Conservation (phyloP, 1,139 yeast genomes). For the Kodamaea derodonti region DNA sequence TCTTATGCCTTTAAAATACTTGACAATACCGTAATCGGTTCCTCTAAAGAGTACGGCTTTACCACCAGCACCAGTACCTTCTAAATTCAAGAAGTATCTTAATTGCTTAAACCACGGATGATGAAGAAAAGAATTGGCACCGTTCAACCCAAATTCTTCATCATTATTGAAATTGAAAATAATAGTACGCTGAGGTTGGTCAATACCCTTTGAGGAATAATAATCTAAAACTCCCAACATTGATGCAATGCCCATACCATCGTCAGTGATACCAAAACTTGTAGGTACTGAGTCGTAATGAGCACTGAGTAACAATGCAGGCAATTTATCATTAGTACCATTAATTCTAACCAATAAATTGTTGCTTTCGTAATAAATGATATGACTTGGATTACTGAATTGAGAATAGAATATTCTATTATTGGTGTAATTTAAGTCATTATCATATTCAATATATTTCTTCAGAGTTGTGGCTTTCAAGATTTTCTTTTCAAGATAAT, state of each 20-base stretch:
- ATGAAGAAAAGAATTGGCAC: conserved; percentile 69
- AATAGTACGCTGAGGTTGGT: conserved; percentile 65
- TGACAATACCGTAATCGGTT: conserved; percentile 67
- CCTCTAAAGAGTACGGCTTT: conserved; percentile 80
- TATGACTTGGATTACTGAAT: conserved; percentile 33
- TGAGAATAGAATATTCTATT: conserved; percentile 36
- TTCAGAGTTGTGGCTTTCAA: conserved; percentile 21
- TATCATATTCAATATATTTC: conserved; percentile 47
- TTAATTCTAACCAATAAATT: conserved; percentile 69
- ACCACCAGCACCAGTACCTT: conserved; percentile 97
- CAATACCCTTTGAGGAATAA: conserved; percentile 32
- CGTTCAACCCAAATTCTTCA: conserved; percentile 86
- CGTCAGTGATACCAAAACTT: conserved; percentile 86
- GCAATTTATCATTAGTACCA: conserved; percentile 54
- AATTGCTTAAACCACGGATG: conserved; percentile 74
- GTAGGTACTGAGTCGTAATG: conserved; percentile 91
- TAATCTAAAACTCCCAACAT: conserved; percentile 66
- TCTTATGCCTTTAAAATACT: conserved; percentile 43
- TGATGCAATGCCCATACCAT: conserved; percentile 88
- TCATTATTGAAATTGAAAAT: conserved; percentile 84
- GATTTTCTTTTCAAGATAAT: conserved; percentile 52
- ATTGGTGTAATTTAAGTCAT: conserved; percentile 42
- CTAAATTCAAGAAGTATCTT: conserved; percentile 72
- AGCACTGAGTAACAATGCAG: conserved; percentile 74
- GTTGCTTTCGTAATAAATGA: conserved; percentile 74